phyloP scores from a whole-genome alignment of 306 rosid species.

The Potentilla sterilis region DNA sequence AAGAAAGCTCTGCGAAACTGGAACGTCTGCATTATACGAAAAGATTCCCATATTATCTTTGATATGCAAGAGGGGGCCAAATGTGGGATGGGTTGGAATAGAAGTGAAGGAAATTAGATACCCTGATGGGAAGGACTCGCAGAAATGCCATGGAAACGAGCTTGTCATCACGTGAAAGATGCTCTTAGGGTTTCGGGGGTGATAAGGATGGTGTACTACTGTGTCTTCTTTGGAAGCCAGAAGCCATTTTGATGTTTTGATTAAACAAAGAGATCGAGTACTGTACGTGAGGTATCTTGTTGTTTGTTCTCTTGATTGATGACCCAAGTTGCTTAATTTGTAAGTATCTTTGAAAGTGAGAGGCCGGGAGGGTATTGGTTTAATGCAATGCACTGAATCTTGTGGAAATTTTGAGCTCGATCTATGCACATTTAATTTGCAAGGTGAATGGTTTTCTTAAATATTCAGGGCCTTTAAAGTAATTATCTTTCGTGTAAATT shows the following conservation, averaged over 20 bases:
- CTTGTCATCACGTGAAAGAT: constrained; percentile 79
- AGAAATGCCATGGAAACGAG: constrained; percentile 45
- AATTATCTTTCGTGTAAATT: background rate
- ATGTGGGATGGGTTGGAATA: background rate
- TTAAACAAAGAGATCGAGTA: constrained; percentile 22
- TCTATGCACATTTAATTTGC: background rate
- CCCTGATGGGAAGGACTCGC: constrained; percentile 42
- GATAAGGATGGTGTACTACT: constrained; percentile 32
- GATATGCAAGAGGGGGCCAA: constrained; percentile 27
- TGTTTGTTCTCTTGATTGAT: constrained; percentile 32
- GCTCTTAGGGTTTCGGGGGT: constrained; percentile 32
- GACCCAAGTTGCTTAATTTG: constrained; percentile 25
- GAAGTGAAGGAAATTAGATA: constrained; percentile 38
- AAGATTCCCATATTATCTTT: constrained; percentile 40
- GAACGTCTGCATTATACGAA: constrained; percentile 36
- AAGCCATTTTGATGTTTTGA: constrained; percentile 15
- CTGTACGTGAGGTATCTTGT: constrained; percentile 35
- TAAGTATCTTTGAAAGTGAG: constrained; percentile 27
- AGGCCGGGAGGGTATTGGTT: constrained; percentile 26
- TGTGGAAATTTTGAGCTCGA: background rate
- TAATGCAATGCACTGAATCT: constrained; percentile 38
- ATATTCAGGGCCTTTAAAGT: too few relatives aligned
- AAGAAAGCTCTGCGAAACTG: constrained; percentile 13
- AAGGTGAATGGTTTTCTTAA: background rate
- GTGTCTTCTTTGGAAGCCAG: constrained; percentile 37